A percentile compares a stretch with the other conserved stretches of the same genome.
Evolutionary conservation across 345 rosid species (phyloP).

Genomic region (Aquilaria malaccensis): DNA sequence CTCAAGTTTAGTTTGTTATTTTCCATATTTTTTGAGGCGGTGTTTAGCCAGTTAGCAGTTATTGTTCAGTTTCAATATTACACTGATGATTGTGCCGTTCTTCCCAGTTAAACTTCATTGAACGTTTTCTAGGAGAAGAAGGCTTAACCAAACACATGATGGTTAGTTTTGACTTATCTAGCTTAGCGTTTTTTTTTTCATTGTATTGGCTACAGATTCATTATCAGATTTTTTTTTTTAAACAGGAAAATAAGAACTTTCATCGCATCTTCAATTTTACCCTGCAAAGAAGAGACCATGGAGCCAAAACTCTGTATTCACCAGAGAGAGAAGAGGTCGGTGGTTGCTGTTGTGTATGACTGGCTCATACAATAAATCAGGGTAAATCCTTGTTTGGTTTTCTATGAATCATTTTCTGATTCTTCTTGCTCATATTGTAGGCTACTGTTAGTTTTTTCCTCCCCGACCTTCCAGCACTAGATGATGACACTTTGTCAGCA

Average conservation of each 20-base stretch:
- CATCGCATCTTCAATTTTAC: not conserved
- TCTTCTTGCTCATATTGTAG: not conserved
- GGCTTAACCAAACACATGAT: slow-evolving; percentile 6
- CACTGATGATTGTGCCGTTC: not conserved
- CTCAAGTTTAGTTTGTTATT: no score
- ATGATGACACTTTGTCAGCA: not conserved
- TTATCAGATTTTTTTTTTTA: not conserved
- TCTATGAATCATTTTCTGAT: no score
- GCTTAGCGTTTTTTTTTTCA: not conserved
- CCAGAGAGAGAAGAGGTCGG: slow-evolving; percentile 1
- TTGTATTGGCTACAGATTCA: no score
- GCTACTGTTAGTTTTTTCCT: not conserved
- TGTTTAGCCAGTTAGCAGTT: no score
- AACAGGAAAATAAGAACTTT: slow-evolving; percentile 1
- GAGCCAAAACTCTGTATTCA: not conserved
- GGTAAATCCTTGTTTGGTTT: no score
- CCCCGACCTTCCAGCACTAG: not conserved
- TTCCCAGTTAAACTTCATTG: slow-evolving; percentile 5
- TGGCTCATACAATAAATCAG: no score
- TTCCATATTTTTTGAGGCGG: no score
- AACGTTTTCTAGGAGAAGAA: slow-evolving; percentile 10
- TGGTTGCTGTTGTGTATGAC: not conserved
- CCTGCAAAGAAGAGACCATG: not conserved
- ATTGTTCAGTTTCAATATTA: no score
- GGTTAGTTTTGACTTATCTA: not conserved